Evolutionary conservation across 1,139 yeast species (phyloP).

Genomic region (Blastobotrys buckinghamii): DNA sequence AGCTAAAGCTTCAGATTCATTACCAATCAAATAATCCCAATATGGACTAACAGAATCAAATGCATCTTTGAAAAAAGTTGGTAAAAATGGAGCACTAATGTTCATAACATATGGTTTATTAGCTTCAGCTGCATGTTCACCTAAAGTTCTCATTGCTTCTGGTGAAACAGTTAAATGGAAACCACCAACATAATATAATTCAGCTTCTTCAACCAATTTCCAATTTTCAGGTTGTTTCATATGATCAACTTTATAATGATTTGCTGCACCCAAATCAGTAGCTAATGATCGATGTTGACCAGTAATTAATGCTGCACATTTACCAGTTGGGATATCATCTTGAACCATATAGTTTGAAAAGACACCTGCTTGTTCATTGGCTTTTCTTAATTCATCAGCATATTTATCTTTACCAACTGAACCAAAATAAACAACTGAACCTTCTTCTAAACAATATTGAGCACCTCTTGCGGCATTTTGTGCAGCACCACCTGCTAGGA

Average conservation of each 20-base stretch:
- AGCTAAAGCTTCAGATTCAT: constrained; percentile 95
- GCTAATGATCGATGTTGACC: constrained; percentile 88
- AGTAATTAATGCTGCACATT: constrained; percentile 93
- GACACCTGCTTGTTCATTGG: constrained; percentile 86
- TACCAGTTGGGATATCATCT: constrained; percentile 81
- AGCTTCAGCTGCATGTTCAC: constrained; percentile 81
- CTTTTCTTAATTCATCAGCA: constrained; percentile 72
- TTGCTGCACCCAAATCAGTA: constrained; percentile 97
- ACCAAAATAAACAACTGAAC: constrained; percentile 90
- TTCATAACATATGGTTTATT: constrained; percentile 82
- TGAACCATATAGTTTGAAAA: constrained; percentile 73
- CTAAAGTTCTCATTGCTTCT: constrained; percentile 83
- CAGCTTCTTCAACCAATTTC: constrained; percentile 75
- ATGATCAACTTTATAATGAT: constrained; percentile 88
- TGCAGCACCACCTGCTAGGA: constrained; percentile 98
- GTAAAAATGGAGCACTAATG: constrained; percentile 94
- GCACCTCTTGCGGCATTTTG: constrained; percentile 99
- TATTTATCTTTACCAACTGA: constrained; percentile 92
- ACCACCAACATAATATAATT: constrained; percentile 89
- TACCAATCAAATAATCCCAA: constrained; percentile 89
- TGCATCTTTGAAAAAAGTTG: constrained; percentile 91
- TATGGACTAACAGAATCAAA: constrained; percentile 75
- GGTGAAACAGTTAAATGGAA: constrained; percentile 98
- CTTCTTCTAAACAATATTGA: constrained; percentile 76
- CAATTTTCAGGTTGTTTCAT: constrained; percentile 87